phyloP scores from a whole-genome alignment of 1,139 yeast genomes.

The Saccharomyces uvarum region DNA sequence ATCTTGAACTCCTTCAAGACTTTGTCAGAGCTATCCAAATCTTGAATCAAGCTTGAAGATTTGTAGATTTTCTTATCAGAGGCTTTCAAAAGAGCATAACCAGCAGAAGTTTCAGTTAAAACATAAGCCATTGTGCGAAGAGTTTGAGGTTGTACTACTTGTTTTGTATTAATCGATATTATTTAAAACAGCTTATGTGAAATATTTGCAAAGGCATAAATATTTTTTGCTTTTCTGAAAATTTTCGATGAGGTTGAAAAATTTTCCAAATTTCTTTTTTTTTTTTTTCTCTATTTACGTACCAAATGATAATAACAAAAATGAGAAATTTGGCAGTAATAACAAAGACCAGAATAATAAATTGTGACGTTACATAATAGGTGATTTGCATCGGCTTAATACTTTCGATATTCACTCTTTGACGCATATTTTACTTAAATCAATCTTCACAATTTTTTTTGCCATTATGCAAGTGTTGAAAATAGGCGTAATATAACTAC shows the following conservation, averaged over 20 bases:
- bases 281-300: not conserved
- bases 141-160: not conserved
- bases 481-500: too few relatives aligned
- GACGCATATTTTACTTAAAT: too few relatives aligned
- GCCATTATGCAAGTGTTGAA: too few relatives aligned
- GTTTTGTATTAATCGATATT: not conserved
- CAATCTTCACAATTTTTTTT: too few relatives aligned
- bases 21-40: slow-evolving; percentile 75
- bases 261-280: slow-evolving; percentile 9
- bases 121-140: slow-evolving; percentile 68
- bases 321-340: not conserved
- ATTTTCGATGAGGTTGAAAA: slow-evolving; percentile 28
- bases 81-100: slow-evolving; percentile 94
- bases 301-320: not conserved
- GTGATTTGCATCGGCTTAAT: not conserved
- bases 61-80: slow-evolving; percentile 95
- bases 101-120: slow-evolving; percentile 96
- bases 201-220: not conserved
- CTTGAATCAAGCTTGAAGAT: slow-evolving; percentile 65
- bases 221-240: slow-evolving; percentile 9
- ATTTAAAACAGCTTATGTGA: not conserved
- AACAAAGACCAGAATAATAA: not conserved
- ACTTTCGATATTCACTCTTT: not conserved
- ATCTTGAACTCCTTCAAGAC: slow-evolving; percentile 76
- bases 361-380: not conserved